Percentiles rank a stretch among this genome's conserved stretches.
Evolutionary conservation across 768 basidiomycete genomes (phyloP).

Genomic region (Tricholoma bakamatsutake): DNA sequence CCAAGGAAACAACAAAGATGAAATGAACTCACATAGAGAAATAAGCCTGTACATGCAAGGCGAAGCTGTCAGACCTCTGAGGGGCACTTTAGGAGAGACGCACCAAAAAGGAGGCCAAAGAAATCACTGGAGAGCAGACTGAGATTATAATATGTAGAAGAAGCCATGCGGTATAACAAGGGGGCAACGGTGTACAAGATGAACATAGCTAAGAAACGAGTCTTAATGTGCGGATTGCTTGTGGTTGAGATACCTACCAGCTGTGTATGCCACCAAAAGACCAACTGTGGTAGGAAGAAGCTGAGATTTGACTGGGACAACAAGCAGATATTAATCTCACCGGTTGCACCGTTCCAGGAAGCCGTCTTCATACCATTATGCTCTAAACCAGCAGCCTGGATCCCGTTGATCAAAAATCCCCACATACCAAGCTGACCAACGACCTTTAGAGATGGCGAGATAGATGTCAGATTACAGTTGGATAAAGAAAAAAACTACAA

Average conservation of each 20-base stretch:
- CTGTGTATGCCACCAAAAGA: constrained; percentile 34
- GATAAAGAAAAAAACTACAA: neutral
- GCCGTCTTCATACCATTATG: constrained; percentile 58
- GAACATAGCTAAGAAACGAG: constrained; percentile 55
- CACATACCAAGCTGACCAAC: constrained; percentile 85
- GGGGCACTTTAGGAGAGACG: constrained; percentile 17
- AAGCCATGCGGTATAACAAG: constrained; percentile 79
- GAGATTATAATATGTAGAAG: constrained; percentile 81
- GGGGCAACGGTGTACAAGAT: constrained; percentile 84
- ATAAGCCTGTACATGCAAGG: constrained; percentile 30
- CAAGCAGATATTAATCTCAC: constrained; percentile 31
- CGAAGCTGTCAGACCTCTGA: neutral
- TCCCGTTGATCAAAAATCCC: constrained; percentile 73
- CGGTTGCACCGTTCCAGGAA: constrained; percentile 67
- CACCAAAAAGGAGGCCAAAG: constrained; percentile 77
- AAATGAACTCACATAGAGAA: constrained; percentile 38
- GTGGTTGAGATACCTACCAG: constrained; percentile 21
- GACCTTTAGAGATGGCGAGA: constrained; percentile 34
- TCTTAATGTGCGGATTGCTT: neutral
- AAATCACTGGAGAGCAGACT: constrained; percentile 86
- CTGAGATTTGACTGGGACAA: constrained; percentile 1
- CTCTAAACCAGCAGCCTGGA: constrained; percentile 73
- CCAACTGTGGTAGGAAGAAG: constrained; percentile 29
- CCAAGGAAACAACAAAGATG: neutral
- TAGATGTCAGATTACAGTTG: neutral